phyloP scores from a whole-genome alignment of 345 rosid genomes.

The Dovyalis caffra region DNA sequence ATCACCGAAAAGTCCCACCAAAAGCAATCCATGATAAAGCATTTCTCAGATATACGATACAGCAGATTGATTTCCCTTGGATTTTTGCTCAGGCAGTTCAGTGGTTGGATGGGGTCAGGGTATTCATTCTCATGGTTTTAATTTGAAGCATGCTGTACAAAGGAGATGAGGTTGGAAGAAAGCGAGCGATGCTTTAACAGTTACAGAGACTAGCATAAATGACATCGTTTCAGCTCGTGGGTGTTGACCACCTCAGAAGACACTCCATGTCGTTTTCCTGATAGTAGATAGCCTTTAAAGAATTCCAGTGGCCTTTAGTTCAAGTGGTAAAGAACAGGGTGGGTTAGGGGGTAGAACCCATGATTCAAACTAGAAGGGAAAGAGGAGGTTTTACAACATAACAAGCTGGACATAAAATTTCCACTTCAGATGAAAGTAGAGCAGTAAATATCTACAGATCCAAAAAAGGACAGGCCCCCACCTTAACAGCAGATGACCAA shows the following conservation, averaged over 20 bases:
- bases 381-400: background rate
- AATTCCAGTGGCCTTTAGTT: background rate
- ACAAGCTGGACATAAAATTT: background rate
- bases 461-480: constrained; percentile 27
- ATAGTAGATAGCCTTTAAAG: background rate
- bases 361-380: background rate
- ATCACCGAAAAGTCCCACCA: background rate
- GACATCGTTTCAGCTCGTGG: background rate
- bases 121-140: background rate
- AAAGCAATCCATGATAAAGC: background rate
- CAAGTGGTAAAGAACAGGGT: background rate
- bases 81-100: background rate
- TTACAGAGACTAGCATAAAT: background rate
- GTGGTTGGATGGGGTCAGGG: background rate
- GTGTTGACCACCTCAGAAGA: background rate
- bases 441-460: background rate
- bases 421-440: background rate
- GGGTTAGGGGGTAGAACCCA: background rate
- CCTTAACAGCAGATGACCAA: constrained; percentile 97
- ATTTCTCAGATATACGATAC: background rate
- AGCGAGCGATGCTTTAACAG: too few relatives aligned
- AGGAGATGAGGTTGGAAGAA: background rate
- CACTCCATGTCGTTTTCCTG: background rate
- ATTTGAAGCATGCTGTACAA: background rate
- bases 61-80: background rate